Evolutionary conservation across 805 yeast genomes (phyloP), one percentile per base, ranked within the genome.

Genomic region (Cyberlindnera xishuangbannaensis): DNA sequence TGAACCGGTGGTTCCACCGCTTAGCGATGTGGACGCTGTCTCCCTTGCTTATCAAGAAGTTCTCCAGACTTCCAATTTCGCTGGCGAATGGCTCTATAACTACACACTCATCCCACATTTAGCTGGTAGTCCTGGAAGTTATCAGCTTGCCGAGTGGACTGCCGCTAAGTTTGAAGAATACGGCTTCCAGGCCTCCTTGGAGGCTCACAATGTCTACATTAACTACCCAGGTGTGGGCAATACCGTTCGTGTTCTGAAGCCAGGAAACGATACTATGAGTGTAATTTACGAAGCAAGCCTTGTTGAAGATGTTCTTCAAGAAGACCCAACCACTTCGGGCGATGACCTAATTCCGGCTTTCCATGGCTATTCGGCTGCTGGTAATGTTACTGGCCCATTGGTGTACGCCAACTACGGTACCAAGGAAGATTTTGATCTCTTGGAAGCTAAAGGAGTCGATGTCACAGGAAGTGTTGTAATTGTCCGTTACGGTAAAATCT

Each of bases 281-380:
- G 52, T 71, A 7, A 51, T 66, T 21, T 73, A 66, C 50, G 61
- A 64, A 36, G 82, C 90, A 7, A 56, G 72, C 5, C 59, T 74
- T 25, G 64, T 59, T 27, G 80, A 73, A 50, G 78, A 73, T 40
- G 63, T 49, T 13, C 48, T 83, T 32, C 57, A 60, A 30, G 76
- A 73, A 42, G 81, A 76, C 42, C 59, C 62, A 29, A 58, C 64
- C 9, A 62, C 68, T 2, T 32, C 55, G 39, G 50, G 56, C 53
- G 62, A 63, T 18, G 72, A 67, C 39, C 55, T 66, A 22, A 68
- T 79, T 17, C 88, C 87, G 11, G 77, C 86, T 0, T 83, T 83
- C 61, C 78, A 79, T 51, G 87, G 85, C 2, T 83, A 79, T 48
- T 76, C 84, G 5, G 87, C 83, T 8, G 67, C 71, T 36, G 94